Percentiles rank a stretch among this genome's conserved stretches.
Conservation (phyloP, 352 stramenopile genomes). For the Phytophthora aleatoria region DNA sequence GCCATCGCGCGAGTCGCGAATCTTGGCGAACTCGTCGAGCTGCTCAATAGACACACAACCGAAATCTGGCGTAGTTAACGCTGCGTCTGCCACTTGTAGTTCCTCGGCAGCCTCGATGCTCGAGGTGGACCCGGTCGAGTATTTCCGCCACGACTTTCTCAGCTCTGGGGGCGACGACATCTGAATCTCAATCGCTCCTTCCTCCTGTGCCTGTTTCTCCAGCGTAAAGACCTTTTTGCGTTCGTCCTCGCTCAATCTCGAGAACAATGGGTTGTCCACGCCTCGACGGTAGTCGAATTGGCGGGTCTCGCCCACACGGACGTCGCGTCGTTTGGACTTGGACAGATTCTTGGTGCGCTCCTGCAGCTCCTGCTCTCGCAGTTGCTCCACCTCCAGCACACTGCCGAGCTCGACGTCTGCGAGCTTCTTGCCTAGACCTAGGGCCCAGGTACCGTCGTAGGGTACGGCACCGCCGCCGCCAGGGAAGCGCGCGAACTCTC, state of each 20-base stretch:
- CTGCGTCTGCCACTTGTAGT: slow-evolving; percentile 25
- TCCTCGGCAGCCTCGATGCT: slow-evolving; percentile 26
- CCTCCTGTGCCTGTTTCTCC: slow-evolving; percentile 33
- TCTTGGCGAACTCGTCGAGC: slow-evolving; percentile 81
- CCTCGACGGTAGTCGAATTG: slow-evolving; percentile 85
- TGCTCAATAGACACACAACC: slow-evolving; percentile 82
- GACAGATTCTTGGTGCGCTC: slow-evolving; percentile 62
- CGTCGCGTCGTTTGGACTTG: slow-evolving; percentile 57
- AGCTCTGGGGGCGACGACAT: slow-evolving; percentile 31
- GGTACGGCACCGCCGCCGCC: slow-evolving; percentile 76
- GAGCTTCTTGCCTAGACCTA: slow-evolving; percentile 68
- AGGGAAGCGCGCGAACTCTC: slow-evolving; percentile 83
- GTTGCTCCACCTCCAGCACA: slow-evolving; percentile 71
- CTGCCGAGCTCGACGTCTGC: slow-evolving; percentile 72
- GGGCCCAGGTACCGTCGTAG: slow-evolving; percentile 82
- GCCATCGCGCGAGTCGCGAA: slow-evolving; percentile 79
- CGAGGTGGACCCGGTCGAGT: slow-evolving; percentile 34
- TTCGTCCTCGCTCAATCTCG: slow-evolving; percentile 67
- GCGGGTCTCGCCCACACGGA: slow-evolving; percentile 71
- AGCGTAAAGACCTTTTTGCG: slow-evolving; percentile 70
- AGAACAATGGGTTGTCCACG: slow-evolving; percentile 79
- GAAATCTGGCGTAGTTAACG: slow-evolving; percentile 61
- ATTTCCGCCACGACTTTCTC: slow-evolving; percentile 38
- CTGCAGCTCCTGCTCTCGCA: slow-evolving; percentile 54
- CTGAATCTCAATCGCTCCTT: slow-evolving; percentile 33